Percentiles rank a stretch among this genome's conserved stretches.
Evolutionary conservation across 768 basidiomycete genomes (phyloP).

Genomic region (Mycena filopes): DNA sequence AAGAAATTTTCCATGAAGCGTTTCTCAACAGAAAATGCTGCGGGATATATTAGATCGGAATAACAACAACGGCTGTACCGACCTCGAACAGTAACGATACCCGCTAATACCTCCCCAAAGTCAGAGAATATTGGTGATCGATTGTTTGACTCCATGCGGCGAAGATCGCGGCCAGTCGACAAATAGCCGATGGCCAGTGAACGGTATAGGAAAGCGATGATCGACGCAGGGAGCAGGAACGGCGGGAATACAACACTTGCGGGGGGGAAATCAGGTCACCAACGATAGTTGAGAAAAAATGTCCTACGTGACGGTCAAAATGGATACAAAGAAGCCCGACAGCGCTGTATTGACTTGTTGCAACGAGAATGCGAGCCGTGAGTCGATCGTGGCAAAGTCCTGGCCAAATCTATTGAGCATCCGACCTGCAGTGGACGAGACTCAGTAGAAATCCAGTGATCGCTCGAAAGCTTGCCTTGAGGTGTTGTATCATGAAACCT

Average conservation of each 20-base stretch:
- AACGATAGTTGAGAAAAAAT: neutral
- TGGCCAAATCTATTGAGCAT: slow-evolving; percentile 81
- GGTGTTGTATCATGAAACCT: slow-evolving; percentile 69
- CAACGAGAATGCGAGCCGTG: no score
- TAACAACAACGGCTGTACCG: no score
- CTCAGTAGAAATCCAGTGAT: no score
- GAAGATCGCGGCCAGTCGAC: slow-evolving; percentile 2
- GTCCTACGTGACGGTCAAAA: slow-evolving; percentile 40
- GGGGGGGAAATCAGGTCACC: no score
- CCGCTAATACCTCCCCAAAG: slow-evolving; percentile 84
- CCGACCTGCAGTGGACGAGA: no score
- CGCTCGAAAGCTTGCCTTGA: slow-evolving; percentile 63
- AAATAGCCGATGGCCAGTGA: slow-evolving; percentile 2
- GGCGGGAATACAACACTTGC: slow-evolving; percentile 11
- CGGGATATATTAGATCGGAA: no score
- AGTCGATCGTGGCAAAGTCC: no score
- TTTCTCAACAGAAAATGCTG: slow-evolving; percentile 79
- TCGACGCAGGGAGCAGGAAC: neutral
- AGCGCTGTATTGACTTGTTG: slow-evolving; percentile 38
- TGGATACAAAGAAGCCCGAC: slow-evolving; percentile 78
- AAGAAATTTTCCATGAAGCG: slow-evolving; percentile 82
- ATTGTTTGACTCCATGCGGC: slow-evolving; percentile 19
- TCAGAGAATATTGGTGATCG: slow-evolving; percentile 77
- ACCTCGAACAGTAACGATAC: slow-evolving; percentile 79
- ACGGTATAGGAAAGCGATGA: neutral